Evolutionary conservation across 176 grass and related monocot genomes (phyloP).

Genomic region (Dactylis glomerata): DNA sequence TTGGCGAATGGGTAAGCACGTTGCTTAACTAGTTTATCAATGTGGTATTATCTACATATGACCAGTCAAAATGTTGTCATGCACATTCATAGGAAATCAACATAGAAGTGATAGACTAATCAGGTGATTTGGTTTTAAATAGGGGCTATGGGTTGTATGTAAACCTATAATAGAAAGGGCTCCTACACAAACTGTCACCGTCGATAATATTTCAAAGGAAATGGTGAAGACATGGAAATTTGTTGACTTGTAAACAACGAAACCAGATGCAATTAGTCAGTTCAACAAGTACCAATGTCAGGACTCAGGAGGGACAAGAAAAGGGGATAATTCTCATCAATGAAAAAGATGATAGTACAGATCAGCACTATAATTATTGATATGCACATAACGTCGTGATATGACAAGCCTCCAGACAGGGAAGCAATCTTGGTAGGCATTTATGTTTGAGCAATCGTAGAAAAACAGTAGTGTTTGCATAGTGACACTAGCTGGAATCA

Average conservation of each 20-base stretch:
- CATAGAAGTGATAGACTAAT: not conserved
- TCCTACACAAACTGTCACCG: not conserved
- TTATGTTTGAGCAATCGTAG: not conserved
- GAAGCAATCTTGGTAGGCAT: not conserved
- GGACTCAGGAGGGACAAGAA: not conserved
- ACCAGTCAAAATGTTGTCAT: slow-evolving; percentile 14
- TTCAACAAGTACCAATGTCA: not conserved
- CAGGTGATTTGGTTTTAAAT: not conserved
- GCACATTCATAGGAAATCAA: not conserved
- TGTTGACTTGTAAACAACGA: not conserved
- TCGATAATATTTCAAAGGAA: not conserved
- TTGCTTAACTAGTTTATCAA: slow-evolving; percentile 2
- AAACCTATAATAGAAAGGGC: not conserved
- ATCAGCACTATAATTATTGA: not conserved
- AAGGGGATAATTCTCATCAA: not conserved
- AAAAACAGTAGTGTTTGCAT: not conserved
- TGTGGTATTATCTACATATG: not conserved
- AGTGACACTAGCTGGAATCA: not conserved
- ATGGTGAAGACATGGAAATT: not conserved
- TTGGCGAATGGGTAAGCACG: not conserved
- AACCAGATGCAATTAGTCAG: not conserved
- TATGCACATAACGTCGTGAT: not conserved
- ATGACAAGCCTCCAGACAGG: not conserved
- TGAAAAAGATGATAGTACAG: not conserved
- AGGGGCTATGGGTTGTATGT: not conserved